Conservation (phyloP, 1,139 yeast species). For the Yamadazyma kanchanaburiensis region DNA sequence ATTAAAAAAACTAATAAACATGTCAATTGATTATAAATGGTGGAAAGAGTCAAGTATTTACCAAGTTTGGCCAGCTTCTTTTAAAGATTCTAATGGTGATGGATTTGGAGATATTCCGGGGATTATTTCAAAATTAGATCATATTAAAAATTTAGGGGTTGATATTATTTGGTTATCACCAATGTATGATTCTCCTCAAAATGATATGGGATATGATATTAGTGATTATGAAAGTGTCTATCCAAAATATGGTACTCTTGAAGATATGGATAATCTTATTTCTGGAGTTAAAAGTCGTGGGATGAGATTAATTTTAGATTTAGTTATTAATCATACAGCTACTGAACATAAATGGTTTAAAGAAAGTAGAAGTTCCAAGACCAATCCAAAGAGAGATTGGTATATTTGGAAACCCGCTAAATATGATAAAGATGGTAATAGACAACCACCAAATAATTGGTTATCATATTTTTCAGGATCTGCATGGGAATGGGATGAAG, state of each 20-base stretch:
- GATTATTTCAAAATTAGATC: slow-evolving; percentile 49
- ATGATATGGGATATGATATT: slow-evolving; percentile 66
- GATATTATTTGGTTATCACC: slow-evolving; percentile 60
- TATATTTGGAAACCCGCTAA: slow-evolving; percentile 54
- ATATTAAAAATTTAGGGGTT: slow-evolving; percentile 49
- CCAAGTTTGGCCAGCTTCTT: slow-evolving; percentile 61
- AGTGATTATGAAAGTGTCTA: slow-evolving; percentile 51
- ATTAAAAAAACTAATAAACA: too few species aligned
- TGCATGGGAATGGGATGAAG: slow-evolving; percentile 57
- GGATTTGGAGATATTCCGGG: slow-evolving; percentile 60
- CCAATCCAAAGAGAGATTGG: slow-evolving; percentile 61
- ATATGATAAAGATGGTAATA: slow-evolving; percentile 38
- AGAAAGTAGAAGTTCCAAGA: slow-evolving; percentile 51
- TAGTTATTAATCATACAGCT: slow-evolving; percentile 61
- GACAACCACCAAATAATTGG: slow-evolving; percentile 62
- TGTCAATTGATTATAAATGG: slow-evolving; percentile 28
- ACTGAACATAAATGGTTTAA: slow-evolving; percentile 56
- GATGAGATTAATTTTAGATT: slow-evolving; percentile 51
- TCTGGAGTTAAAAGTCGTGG: slow-evolving; percentile 47
- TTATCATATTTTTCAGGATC: slow-evolving; percentile 50
- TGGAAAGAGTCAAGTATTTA: slow-evolving; percentile 58
- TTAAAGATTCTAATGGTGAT: slow-evolving; percentile 57
- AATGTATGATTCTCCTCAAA: slow-evolving; percentile 57
- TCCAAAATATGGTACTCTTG: slow-evolving; percentile 51
- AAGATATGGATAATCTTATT: slow-evolving; percentile 49